phyloP scores from a whole-genome alignment of 2,329 filamentous ascomycete genomes.

The Blumeria graminis region DNA sequence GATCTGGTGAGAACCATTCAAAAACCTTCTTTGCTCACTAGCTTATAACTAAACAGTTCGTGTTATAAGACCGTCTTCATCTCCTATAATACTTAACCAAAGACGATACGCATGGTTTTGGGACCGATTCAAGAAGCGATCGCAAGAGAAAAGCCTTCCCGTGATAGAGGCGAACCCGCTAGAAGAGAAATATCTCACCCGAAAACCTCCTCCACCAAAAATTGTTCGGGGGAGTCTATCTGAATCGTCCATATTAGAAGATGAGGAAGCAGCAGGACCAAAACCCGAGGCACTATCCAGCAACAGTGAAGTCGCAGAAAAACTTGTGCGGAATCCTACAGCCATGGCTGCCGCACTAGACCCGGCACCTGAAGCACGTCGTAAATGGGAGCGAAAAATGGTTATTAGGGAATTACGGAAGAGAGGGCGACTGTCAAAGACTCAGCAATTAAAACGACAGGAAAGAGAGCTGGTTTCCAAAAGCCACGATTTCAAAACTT shows the following conservation, averaged over 20 bases:
- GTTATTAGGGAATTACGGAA: conserved; percentile 51
- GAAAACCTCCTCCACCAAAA: conserved; percentile 16
- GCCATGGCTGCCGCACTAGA: conserved; percentile 42
- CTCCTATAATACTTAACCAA: conserved; percentile 16
- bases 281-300: conserved; percentile 5
- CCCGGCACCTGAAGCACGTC: conserved; percentile 46
- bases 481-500: conserved; percentile 57
- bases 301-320: conserved; percentile 5
- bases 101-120: conserved; percentile 5
- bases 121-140: conserved; percentile 4
- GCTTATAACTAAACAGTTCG: conserved; percentile 10
- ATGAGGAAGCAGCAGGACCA: conserved; percentile 16
- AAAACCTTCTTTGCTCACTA: conserved; percentile 4
- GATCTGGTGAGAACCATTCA: conserved; percentile 26
- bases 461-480: conserved; percentile 32
- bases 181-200: conserved; percentile 31
- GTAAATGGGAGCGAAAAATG: conserved; percentile 64
- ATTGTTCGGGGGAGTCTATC: conserved; percentile 20
- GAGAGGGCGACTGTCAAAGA: conserved; percentile 39
- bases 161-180: conserved; percentile 22
- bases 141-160: conserved; percentile 1
- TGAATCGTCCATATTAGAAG: conserved; percentile 25
- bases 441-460: conserved; percentile 40
- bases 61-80: conserved; percentile 16
- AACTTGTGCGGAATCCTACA: conserved; percentile 19